Conservation (phyloP, 2,329 filamentous ascomycete genomes). For the Fusarium subglutinans region DNA sequence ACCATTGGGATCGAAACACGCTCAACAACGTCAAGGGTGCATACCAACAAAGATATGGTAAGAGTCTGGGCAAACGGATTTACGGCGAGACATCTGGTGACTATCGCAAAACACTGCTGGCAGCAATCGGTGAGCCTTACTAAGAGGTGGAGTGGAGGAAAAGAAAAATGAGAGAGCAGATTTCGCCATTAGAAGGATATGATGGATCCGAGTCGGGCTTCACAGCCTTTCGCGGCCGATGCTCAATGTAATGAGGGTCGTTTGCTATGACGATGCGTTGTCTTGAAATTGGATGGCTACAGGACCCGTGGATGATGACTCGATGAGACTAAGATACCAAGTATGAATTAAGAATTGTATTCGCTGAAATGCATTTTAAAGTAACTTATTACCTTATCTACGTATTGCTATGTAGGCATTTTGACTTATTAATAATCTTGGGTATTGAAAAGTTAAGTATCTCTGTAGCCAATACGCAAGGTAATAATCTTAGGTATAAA, state of each 20-base stretch:
- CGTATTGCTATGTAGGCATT: background rate
- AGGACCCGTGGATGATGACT: background rate
- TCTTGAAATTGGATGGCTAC: conserved; percentile 10
- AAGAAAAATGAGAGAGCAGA: background rate
- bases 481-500: too few relatives aligned
- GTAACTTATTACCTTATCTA: background rate
- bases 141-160: conserved; percentile 1
- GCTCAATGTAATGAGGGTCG: conserved; percentile 22
- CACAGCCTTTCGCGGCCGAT: conserved; percentile 17
- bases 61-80: conserved; percentile 74
- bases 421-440: background rate
- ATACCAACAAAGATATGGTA: conserved; percentile 76
- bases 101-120: conserved; percentile 80
- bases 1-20: conserved; percentile 83
- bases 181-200: background rate
- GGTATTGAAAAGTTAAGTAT: too few relatives aligned
- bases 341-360: background rate
- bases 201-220: conserved; percentile 3
- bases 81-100: conserved; percentile 86
- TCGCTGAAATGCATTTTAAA: background rate
- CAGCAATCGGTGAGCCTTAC: conserved; percentile 63
- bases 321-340: conserved; percentile 25
- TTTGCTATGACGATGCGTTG: conserved; percentile 15
- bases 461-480: too few relatives aligned
- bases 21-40: conserved; percentile 82